A percentile compares a stretch with the other conserved stretches of the same genome.
Conservation (phyloP, 2,329 filamentous ascomycete species). For the Dendryphion nanum region DNA sequence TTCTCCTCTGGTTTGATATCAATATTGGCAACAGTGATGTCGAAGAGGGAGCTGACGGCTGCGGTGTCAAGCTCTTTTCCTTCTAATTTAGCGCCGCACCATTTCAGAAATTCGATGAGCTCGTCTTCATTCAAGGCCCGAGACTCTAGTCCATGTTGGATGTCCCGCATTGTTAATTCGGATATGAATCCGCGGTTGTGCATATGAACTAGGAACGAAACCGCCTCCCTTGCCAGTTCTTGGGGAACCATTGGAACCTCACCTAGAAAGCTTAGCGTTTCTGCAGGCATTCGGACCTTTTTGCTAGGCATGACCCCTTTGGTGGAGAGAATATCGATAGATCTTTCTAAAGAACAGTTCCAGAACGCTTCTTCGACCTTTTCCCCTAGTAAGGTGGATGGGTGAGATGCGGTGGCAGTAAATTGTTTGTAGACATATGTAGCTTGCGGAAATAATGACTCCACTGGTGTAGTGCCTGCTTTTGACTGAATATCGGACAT, state of each 20-base stretch:
- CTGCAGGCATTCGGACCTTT: conserved; percentile 73
- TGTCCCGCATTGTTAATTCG: conserved; percentile 82
- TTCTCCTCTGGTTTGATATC: conserved; percentile 50
- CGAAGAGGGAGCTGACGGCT: conserved; percentile 69
- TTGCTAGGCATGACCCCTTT: conserved; percentile 82
- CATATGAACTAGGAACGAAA: conserved; percentile 76
- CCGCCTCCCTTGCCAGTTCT: conserved; percentile 64
- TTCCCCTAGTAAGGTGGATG: conserved; percentile 76
- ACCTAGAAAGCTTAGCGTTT: conserved; percentile 74
- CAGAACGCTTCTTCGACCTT: conserved; percentile 95
- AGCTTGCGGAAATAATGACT: conserved; percentile 71
- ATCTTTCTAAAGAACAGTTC: conserved; percentile 75
- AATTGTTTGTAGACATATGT: conserved; percentile 84
- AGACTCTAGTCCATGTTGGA: conserved; percentile 76
- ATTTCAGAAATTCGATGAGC: conserved; percentile 77
- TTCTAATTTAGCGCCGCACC: conserved; percentile 72
- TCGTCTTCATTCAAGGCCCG: conserved; percentile 79
- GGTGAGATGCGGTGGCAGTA: conserved; percentile 85
- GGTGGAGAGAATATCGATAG: conserved; percentile 85
- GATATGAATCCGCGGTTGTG: conserved; percentile 84
- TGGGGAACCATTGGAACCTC: conserved; percentile 84
- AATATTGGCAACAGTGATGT: conserved; percentile 73
- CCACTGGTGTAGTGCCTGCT: conserved; percentile 57
- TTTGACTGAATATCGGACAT: conserved; percentile 62
- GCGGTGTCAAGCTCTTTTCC: conserved; percentile 69